phyloP scores from a whole-genome alignment of 306 rosid genomes.

The Sicyos edulis region DNA sequence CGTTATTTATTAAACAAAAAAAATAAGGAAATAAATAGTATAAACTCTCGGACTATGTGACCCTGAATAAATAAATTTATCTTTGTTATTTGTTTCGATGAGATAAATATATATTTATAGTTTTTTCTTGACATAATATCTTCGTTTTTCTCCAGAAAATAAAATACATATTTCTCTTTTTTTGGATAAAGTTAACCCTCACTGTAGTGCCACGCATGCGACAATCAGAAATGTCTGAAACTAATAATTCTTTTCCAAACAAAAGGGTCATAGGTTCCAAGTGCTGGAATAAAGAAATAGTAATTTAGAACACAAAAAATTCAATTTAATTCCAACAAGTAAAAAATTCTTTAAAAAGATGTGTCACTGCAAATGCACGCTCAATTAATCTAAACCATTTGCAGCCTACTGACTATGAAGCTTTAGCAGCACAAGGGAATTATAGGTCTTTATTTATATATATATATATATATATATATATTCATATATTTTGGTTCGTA shows the following conservation, averaged over 20 bases:
- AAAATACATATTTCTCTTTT: too few species aligned
- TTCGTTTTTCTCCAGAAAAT: too few species aligned
- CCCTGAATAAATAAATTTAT: not conserved
- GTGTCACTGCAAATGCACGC: conserved; percentile 11
- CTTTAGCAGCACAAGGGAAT: not conserved
- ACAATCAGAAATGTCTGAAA: not conserved
- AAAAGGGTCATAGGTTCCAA: not conserved
- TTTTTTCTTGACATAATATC: too few species aligned
- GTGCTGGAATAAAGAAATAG: not conserved
- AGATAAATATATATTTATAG: not conserved
- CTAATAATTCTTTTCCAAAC: not conserved
- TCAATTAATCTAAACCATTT: conserved; percentile 3
- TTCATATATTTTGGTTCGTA: too few species aligned
- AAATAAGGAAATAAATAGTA: too few species aligned
- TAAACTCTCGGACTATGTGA: not conserved
- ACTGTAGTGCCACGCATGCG: not conserved
- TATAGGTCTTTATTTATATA: too few species aligned
- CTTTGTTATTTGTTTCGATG: too few species aligned
- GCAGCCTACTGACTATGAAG: not conserved
- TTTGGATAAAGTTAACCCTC: not conserved
- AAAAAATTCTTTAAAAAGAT: not conserved
- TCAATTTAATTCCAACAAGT: not conserved
- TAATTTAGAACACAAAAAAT: not conserved
- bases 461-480: too few species aligned
- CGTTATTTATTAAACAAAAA: too few species aligned